Evolutionary conservation across 345 rosid genomes (phyloP), one percentile per base, ranked within the genome.

Genomic region (Eucalyptus tenuipes): DNA sequence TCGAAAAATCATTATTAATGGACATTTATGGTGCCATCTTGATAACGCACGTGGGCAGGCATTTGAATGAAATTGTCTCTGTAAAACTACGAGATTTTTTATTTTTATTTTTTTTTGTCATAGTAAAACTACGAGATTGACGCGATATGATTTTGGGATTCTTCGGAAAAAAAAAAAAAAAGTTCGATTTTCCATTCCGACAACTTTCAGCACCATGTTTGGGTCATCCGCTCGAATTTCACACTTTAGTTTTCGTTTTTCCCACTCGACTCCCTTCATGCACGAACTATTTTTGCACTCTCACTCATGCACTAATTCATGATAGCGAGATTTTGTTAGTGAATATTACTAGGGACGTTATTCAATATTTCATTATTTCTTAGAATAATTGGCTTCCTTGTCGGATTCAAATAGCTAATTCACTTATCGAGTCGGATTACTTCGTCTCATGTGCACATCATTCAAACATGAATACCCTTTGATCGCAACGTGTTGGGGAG

Each of bases 401-500:
- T 71, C 0, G 1, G 2, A 37, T 0, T 33, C 7, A 0, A 33
- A 71, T 33, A 71, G 13, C 80, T 68, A 17, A 68, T 33, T 68
- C 37, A 17, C 44, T 10, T 37, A 7, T 17, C 13, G 10, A 37
- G 7, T 18, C 8, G 0, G 4, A 37, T 33, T 20, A 10, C 13
- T 37, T 17, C 25, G 7, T 71, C 81, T 71, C 45, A 10, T 33
- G 81, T 8, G 44, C 81, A 33, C 44, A 18, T 33, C 10, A 8
- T 66, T 16, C 4, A 1, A 66, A 31, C 40, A 31, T 31, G 4
- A 68, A 16, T 17, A 17, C 13, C 80, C 44, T 68, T 68, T 33
- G 42, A 68, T 68, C 13, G 22, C 18, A 15, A 14, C 0, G 6
- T 17, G 14, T 7, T n/a, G 18, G 3, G 7, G 0, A 33, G 44